Conservation (phyloP, 495 filamentous ascomycete species). For the Penicillium goetzii region DNA sequence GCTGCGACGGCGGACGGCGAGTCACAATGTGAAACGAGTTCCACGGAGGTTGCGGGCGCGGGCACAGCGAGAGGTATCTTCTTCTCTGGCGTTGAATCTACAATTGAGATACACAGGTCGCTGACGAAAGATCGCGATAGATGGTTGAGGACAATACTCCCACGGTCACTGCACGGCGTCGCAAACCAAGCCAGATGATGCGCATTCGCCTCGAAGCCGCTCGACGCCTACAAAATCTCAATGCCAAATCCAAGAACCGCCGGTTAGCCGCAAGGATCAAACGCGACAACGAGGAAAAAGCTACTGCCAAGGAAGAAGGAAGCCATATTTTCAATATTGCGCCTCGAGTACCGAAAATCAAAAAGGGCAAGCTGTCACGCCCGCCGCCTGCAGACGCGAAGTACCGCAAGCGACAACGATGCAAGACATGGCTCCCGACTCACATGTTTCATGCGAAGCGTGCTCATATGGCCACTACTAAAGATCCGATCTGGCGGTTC, state of each 20-base stretch:
- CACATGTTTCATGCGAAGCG: conserved; percentile 94
- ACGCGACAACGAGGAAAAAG: conserved; percentile 36
- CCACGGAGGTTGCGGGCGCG: conserved; percentile 73
- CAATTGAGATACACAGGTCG: not conserved
- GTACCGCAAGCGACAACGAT: conserved; percentile 81
- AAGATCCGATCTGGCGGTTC: conserved; percentile 85
- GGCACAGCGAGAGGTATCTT: conserved; percentile 69
- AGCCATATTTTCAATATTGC: conserved; percentile 46
- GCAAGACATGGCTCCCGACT: conserved; percentile 94
- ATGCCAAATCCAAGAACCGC: conserved; percentile 58
- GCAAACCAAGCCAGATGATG: conserved; percentile 70
- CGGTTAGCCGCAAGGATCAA: conserved; percentile 41
- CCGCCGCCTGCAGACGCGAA: conserved; percentile 68
- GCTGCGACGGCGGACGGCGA: conserved; percentile 83
- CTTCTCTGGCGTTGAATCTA: not conserved
- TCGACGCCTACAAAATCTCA: conserved; percentile 68
- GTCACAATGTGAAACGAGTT: conserved; percentile 93
- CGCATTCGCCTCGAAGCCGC: conserved; percentile 83
- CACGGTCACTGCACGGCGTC: conserved; percentile 69
- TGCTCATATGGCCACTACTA: conserved; percentile 80
- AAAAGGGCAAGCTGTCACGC: conserved; percentile 67
- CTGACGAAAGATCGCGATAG: conserved; percentile 31
- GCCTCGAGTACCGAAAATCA: conserved; percentile 66
- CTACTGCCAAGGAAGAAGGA: conserved; percentile 37
- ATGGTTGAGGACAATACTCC: conserved; percentile 94